Evolutionary conservation across 768 basidiomycete genomes (phyloP), one percentile per base, ranked within the genome.

Genomic region (Exsudoporus frostii): DNA sequence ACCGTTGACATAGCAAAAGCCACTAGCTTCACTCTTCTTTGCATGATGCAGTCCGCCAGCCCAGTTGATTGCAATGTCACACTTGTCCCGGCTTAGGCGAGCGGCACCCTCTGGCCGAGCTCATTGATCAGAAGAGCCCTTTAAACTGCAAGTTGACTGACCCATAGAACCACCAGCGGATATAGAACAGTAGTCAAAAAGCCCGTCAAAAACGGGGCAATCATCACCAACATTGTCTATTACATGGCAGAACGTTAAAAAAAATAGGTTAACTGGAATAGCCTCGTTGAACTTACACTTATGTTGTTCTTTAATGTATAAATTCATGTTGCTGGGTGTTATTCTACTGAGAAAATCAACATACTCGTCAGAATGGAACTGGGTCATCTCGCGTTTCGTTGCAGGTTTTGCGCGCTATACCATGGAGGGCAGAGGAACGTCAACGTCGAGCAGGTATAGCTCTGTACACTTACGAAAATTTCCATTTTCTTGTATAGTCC

Each of bases 121-220:
- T 44, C 50, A 38, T 48, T 44, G 30, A 38, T 54, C 20, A 55
- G 46, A 11, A n/a, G 50, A 48, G 6, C 24, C 10, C 5, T 40
- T 30, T 50, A 49, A 45, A 34, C 20, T 7, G 15, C 25, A 37
- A 36, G 14, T 29, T 27, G 36, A 72, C 86, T 53, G 61, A 97
- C 97, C 96, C 93, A 99, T 98, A 0, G 94, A 97, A 4, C 97
- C 97, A 43, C 97, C 97, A n/a, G 97, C 97, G 11, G 97, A 98
- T 63, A 99, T 99, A 4, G 96, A 95, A 67, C 97, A 98, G 68
- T 98, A 99, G 62, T 99, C 97, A 68, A 99, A 99, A 42, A 99
- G 74, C 1, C 97, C 97, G 61, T 99, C 97, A 61, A 99, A 99
- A 32, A 98, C 93, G 3, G 97, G 97, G 71, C 96, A 98, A 70